These are phyloP conservation scores for Chlorella sorokiniana DNA, from an alignment of 139 green algal species.

Conservation along the genomic window DNA sequence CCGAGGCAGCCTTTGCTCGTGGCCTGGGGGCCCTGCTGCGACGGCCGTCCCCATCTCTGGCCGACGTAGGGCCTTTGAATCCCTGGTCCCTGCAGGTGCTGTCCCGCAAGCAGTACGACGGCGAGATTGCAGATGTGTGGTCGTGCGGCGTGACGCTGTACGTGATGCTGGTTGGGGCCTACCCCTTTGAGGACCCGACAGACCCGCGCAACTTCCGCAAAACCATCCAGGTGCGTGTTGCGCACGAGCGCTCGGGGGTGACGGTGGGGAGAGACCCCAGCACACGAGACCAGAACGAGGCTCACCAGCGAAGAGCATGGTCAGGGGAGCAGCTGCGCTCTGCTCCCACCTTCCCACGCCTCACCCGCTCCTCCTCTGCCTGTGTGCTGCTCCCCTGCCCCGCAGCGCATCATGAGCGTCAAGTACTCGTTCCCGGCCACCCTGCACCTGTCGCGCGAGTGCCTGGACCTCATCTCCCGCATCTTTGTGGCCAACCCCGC, in stretches of 20 bases:
- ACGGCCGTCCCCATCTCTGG: too few relatives aligned
- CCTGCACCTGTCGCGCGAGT: slow-evolving; percentile 80
- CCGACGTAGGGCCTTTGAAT: background rate
- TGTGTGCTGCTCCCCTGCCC: background rate
- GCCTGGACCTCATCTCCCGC: slow-evolving; percentile 82
- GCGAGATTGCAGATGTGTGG: slow-evolving; percentile 97
- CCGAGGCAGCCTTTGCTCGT: too few relatives aligned
- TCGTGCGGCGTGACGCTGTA: slow-evolving; percentile 98
- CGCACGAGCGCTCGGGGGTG: background rate
- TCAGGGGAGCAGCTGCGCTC: background rate
- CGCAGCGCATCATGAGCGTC: slow-evolving; percentile 90
- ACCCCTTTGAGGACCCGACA: slow-evolving; percentile 97
- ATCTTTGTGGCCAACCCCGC: slow-evolving; percentile 86
- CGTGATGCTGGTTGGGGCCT: slow-evolving; percentile 97
- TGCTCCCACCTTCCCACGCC: background rate
- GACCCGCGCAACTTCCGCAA: slow-evolving; percentile 98
- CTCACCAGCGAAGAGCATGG: background rate
- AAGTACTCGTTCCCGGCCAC: slow-evolving; percentile 83
- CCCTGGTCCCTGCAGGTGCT: background rate
- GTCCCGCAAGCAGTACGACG: slow-evolving; percentile 84
- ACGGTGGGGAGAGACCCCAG: background rate
- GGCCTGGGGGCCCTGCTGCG: too few relatives aligned
- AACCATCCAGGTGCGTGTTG: slow-evolving; percentile 84
- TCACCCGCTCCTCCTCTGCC: background rate
- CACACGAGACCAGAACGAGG: background rate